These are phyloP conservation scores for Exophiala sp. DNA, from an alignment of 2,329 filamentous ascomycete species.

Conservation along the genomic window DNA sequence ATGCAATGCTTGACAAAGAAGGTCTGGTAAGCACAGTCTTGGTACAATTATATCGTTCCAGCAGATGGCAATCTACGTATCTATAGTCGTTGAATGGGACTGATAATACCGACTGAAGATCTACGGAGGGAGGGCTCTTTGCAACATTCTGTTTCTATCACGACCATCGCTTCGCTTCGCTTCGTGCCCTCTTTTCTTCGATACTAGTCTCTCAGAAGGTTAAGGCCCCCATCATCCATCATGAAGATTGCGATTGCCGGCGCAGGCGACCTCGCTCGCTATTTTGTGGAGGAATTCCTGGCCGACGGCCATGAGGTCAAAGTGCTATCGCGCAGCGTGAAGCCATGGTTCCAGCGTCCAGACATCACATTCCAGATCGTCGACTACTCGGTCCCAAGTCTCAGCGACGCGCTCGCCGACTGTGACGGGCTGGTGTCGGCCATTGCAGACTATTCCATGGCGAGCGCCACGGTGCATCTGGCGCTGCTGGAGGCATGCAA, in stretches of 20 bases:
- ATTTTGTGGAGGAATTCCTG: background rate
- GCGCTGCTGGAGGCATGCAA: background rate
- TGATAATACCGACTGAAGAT: no score
- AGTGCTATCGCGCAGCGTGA: background rate
- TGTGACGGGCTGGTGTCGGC: slow-evolving; percentile 11
- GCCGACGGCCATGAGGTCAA: background rate
- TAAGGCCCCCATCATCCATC: no score
- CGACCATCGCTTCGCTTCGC: no score
- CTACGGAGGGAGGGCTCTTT: no score
- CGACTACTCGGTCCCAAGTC: background rate
- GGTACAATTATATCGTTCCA: no score
- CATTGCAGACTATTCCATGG: slow-evolving; percentile 1
- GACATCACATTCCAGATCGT: background rate
- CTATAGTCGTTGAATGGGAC: no score
- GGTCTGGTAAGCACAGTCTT: no score
- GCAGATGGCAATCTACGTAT: no score
- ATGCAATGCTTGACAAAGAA: no score
- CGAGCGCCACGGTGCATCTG: background rate
- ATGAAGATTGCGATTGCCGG: background rate
- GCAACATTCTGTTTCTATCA: no score
- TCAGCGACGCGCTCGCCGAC: background rate
- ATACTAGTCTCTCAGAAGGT: no score
- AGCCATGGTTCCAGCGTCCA: background rate
- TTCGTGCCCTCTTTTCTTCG: no score
- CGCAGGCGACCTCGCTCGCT: background rate